Base-by-base conservation (phyloP, 768 basidiomycete genomes). In the Boletus rex-veris region DNA sequence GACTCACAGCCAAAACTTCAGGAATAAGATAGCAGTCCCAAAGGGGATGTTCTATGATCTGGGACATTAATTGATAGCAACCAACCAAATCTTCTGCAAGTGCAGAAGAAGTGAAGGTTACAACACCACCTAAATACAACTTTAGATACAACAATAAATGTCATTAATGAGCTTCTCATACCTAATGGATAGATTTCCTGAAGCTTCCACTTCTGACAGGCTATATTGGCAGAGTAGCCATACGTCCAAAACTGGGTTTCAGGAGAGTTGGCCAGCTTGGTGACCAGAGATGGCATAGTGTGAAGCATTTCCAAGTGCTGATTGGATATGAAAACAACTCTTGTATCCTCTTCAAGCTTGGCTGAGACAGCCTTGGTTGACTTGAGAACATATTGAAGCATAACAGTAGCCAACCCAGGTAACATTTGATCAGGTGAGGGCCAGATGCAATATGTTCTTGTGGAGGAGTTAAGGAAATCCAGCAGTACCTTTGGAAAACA, bases 11-110 rank as follows among this genome's bases (percentile, higher is more conserved):
- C 28, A 92, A 68, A 16, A 81, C 81, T 49, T 79, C 75, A 8
- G 90, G 88, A 7, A 84, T 63, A 21, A 92, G 72, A 63, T 85
- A 90, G 49, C 81, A 81, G 11, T 72, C 71, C 88, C 88, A 92
- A 16, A 85, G 62, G 21, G 83, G 84, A 61, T 90, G 88, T 38
- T 77, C 73, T 50, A 73, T 67, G 14, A 87, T 67, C 59, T 80
- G 73, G 19, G 65, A 69, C 39, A 91, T 81, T 10, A 77, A 69
- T 15, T 79, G 64, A 39, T 74, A 67, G 11, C 81, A 68, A 14
- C 75, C 80, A 35, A 75, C 48, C 6, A 82, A 80, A 62, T 85
- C 76, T 35, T 80, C 76, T 12, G 77, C 57, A 44, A 91, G 74
- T 18, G 81, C 85, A 49, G 72, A 72, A 1, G 88, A 77, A 16